Evolutionary conservation across 2,329 filamentous ascomycete species (phyloP).

Genomic region (Beauveria scarabaeidicola): DNA sequence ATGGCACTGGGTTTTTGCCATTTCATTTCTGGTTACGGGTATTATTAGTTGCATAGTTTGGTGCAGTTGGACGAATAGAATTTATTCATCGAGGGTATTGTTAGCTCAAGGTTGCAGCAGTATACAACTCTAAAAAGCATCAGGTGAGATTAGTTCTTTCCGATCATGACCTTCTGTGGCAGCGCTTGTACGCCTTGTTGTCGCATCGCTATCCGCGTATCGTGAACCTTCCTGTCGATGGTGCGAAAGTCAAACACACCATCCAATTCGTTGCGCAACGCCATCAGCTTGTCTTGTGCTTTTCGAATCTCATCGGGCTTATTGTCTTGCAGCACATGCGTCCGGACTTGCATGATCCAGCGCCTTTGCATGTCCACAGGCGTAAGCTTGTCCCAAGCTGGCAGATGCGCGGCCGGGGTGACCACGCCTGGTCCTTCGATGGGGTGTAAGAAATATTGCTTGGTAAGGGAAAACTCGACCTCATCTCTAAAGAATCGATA

Average conservation of each 20-base stretch:
- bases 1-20: slow-evolving; percentile 6
- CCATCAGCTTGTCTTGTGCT: slow-evolving; percentile 42
- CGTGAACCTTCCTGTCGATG: slow-evolving; percentile 44
- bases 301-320: slow-evolving; percentile 50
- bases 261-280: slow-evolving; percentile 37
- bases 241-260: slow-evolving; percentile 44
- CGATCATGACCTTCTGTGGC: slow-evolving; percentile 29
- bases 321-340: slow-evolving; percentile 46
- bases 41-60: background rate
- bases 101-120: too few relatives aligned
- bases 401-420: slow-evolving; percentile 25
- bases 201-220: slow-evolving; percentile 38
- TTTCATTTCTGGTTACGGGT: slow-evolving; percentile 1
- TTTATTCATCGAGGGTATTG: background rate
- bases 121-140: too few relatives aligned
- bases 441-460: slow-evolving; percentile 34
- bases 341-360: slow-evolving; percentile 49
- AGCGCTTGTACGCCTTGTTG: slow-evolving; percentile 30
- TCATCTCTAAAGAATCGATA: slow-evolving; percentile 46
- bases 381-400: slow-evolving; percentile 37
- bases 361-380: slow-evolving; percentile 39
- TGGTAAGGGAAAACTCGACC: slow-evolving; percentile 44
- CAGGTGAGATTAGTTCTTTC: slow-evolving; percentile 17
- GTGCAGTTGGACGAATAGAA: background rate
- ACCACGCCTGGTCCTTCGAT: slow-evolving; percentile 17